Base-by-base conservation (phyloP, 495 filamentous ascomycete genomes). In the Rhizodiscina lignyota region DNA sequence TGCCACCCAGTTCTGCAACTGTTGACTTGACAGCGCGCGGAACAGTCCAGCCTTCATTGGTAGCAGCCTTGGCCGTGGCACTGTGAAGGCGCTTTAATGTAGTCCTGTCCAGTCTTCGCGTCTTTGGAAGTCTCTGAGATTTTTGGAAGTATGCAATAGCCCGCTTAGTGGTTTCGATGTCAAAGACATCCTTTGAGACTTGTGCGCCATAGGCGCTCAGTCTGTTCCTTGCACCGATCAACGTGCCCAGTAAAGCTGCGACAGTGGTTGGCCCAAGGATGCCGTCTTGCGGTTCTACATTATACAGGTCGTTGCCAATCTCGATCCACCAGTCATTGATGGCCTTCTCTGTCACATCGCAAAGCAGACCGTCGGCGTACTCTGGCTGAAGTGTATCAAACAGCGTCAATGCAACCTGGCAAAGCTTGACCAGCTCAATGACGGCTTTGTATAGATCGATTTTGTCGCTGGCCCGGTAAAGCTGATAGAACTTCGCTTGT, bases 301-400 rank as follows among this genome's bases (percentile, higher is more conserved):
- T 91, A 58, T 85, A 93, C 40, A 82, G 68, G 31, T 94, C 85
- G 0, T 77, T 78, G 3, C 91, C 89, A 29, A 94, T 77, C 44
- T 94, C 83, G 2, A 77, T 74, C 89, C 89, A 97, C 89, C 91
- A 97, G 54, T 94, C 81, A 43, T 74, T 77, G 47, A 97, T 74
- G 2, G 85, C 83, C 38, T 67, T 74, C 48, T 97, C 89, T 0
- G 89, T 97, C 12, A 86, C 60, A 58, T 97, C 89, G 48, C 89
- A 97, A 10, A 97, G 67, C 20, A 94, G 54, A 1, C 89, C 89
- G 51, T 97, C 89, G 18, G 82, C 83, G 50, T 92, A 96, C 41
- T 82, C 82, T n/a, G 76, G 70, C 2, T 79, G 74, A 18, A 94
- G 59, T 43, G 81, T 81, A n/a, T 71, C 82, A 56, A 94, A 97